Percentiles rank a stretch among this genome's conserved stretches.
These are phyloP conservation scores for Pontederia paniculata DNA, from an alignment of 176 grass and related monocot genomes.

Conservation along the genomic window DNA sequence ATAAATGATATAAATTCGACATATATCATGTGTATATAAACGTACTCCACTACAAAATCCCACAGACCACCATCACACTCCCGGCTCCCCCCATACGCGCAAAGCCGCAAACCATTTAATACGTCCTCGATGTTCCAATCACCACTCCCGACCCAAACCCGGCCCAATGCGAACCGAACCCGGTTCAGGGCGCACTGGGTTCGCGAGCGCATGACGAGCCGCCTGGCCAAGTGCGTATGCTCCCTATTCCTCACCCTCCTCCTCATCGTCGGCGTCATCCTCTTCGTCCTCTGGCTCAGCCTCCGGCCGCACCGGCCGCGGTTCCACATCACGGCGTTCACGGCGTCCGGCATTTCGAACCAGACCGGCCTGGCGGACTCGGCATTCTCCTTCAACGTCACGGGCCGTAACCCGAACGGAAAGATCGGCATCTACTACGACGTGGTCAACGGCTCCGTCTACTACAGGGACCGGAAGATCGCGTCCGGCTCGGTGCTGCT, in stretches of 20 bases:
- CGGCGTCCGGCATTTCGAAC: constrained; percentile 21
- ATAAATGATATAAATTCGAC: neutral
- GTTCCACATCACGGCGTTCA: constrained; percentile 45
- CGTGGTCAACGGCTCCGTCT: constrained; percentile 28
- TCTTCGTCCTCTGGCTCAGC: constrained; percentile 90
- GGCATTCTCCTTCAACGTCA: constrained; percentile 38
- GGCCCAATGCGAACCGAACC: neutral
- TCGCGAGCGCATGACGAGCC: constrained; percentile 20
- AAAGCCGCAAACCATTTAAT: neutral
- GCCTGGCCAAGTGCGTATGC: constrained; percentile 46
- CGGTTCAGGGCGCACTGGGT: neutral
- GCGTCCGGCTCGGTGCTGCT: constrained; percentile 26
- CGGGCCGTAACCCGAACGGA: constrained; percentile 61
- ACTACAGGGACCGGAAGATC: constrained; percentile 40
- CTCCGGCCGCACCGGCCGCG: constrained; percentile 64
- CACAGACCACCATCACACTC: neutral
- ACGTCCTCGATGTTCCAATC: neutral
- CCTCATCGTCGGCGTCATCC: constrained; percentile 37
- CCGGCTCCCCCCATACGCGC: neutral
- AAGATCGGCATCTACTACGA: constrained; percentile 62
- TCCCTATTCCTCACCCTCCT: constrained; percentile 42
- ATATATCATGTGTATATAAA: neutral
- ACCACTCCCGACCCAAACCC: neutral
- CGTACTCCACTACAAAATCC: neutral
- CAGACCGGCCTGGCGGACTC: constrained; percentile 23